A percentile compares a stretch with the other conserved stretches of the same genome.
Evolutionary conservation across 2,329 filamentous ascomycete species (phyloP).

Genomic region (Aspergillus quadrilineatus): DNA sequence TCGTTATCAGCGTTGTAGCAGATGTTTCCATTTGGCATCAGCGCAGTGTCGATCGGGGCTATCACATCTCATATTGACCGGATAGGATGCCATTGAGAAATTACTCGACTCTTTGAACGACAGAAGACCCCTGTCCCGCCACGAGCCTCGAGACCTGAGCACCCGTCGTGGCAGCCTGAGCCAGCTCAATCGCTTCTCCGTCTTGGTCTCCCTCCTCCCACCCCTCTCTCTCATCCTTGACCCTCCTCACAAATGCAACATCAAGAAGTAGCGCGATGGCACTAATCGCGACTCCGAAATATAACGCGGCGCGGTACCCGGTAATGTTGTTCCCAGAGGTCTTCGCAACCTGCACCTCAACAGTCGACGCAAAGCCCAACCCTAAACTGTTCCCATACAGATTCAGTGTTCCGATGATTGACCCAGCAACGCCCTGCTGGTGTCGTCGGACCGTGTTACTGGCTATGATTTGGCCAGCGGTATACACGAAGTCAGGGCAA

Average conservation of each 20-base stretch:
- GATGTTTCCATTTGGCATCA: background rate
- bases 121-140: background rate
- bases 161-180: slow-evolving; percentile 2
- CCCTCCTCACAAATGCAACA: slow-evolving; percentile 31
- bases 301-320: slow-evolving; percentile 35
- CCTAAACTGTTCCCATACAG: slow-evolving; percentile 46
- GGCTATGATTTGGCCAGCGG: slow-evolving; percentile 54
- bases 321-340: slow-evolving; percentile 18
- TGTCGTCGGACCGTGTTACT: slow-evolving; percentile 51
- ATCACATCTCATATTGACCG: background rate
- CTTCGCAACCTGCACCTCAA: slow-evolving; percentile 30
- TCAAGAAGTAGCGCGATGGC: slow-evolving; percentile 30
- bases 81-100: background rate
- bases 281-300: slow-evolving; percentile 33
- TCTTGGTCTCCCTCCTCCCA: slow-evolving; percentile 20
- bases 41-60: background rate
- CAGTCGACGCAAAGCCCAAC: slow-evolving; percentile 46
- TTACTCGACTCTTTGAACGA: slow-evolving; percentile 4
- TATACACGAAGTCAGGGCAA: slow-evolving; percentile 53
- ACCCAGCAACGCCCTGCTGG: slow-evolving; percentile 54
- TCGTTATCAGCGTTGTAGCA: background rate
- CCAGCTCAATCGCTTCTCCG: slow-evolving; percentile 5
- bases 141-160: background rate
- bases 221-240: slow-evolving; percentile 36
- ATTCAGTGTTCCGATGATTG: slow-evolving; percentile 49